These are phyloP conservation scores for Eutrema heterophyllum DNA, from an alignment of 345 rosid genomes.

Conservation along the genomic window DNA sequence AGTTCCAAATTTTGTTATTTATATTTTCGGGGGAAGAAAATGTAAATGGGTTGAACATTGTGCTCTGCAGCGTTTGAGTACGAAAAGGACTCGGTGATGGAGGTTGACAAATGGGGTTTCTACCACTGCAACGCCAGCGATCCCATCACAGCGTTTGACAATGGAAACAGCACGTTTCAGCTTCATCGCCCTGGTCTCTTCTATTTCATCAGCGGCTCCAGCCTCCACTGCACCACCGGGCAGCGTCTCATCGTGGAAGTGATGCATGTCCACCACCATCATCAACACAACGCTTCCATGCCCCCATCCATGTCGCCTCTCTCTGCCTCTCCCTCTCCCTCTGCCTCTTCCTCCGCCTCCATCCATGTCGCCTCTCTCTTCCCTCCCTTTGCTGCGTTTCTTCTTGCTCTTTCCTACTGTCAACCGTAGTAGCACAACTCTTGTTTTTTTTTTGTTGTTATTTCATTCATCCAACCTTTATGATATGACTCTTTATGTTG, in stretches of 20 bases:
- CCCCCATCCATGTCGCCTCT: conserved; percentile 29
- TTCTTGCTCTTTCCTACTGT: not conserved
- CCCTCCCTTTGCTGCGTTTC: conserved; percentile 3
- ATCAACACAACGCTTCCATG: conserved; percentile 28
- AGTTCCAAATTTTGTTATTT: too few relatives aligned
- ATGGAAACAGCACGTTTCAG: conserved; percentile 49
- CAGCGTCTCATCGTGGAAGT: conserved; percentile 68
- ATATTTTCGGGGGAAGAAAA: too few relatives aligned
- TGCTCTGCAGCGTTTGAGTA: conserved; percentile 52
- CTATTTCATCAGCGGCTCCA: conserved; percentile 66
- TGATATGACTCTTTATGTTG: not conserved
- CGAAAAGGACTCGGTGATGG: conserved; percentile 63
- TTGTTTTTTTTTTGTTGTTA: not conserved
- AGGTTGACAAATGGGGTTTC: conserved; percentile 73
- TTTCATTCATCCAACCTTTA: not conserved
- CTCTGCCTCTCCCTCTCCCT: not conserved
- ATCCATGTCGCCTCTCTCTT: not conserved
- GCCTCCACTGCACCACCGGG: conserved; percentile 61
- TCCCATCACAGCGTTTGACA: conserved; percentile 42
- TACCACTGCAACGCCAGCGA: conserved; percentile 61
- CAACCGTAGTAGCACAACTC: not conserved
- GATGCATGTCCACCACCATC: conserved; percentile 51
- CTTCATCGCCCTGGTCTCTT: conserved; percentile 73
- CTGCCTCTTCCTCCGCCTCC: not conserved
- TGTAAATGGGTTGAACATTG: too few relatives aligned